phyloP scores from a whole-genome alignment of 2,329 filamentous ascomycete genomes.

The Byssochlamys sp. region DNA sequence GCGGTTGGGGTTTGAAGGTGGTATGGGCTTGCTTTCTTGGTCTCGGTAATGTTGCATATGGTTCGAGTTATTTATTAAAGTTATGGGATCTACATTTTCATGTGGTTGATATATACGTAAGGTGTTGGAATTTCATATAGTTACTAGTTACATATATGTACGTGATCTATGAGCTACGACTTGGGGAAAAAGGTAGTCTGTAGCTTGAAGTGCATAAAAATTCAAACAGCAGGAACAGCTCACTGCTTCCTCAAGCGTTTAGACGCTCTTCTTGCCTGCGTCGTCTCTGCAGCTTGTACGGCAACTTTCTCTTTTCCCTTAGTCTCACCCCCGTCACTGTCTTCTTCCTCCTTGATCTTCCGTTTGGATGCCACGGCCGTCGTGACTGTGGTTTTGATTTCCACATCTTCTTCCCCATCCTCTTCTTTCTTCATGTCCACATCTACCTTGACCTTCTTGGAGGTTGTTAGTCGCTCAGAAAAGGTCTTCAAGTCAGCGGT shows the following conservation, averaged over 20 bases:
- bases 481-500: constrained; percentile 85
- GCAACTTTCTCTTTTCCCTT: constrained; percentile 5
- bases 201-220: not conserved
- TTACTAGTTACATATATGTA: not conserved
- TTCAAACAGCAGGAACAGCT: not conserved
- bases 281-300: constrained; percentile 7
- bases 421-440: constrained; percentile 23
- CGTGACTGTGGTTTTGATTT: constrained; percentile 19
- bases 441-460: constrained; percentile 28
- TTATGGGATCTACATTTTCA: not conserved
- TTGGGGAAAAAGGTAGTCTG: not conserved
- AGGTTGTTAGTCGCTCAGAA: constrained; percentile 50
- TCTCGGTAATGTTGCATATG: not conserved
- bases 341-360: constrained; percentile 12
- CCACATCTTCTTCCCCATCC: constrained; percentile 16
- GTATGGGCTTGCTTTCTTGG: not conserved
- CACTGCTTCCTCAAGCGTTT: not conserved
- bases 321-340: not conserved
- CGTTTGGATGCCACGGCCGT: constrained; percentile 17
- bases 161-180: no score
- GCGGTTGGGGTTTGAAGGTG: not conserved
- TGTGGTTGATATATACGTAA: not conserved
- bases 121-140: not conserved
- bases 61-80: not conserved
- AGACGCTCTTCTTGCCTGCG: not conserved